A percentile compares a stretch with the other conserved stretches of the same genome.
phyloP scores from a whole-genome alignment of 1,139 yeast genomes.

The Pichia cactophila region DNA sequence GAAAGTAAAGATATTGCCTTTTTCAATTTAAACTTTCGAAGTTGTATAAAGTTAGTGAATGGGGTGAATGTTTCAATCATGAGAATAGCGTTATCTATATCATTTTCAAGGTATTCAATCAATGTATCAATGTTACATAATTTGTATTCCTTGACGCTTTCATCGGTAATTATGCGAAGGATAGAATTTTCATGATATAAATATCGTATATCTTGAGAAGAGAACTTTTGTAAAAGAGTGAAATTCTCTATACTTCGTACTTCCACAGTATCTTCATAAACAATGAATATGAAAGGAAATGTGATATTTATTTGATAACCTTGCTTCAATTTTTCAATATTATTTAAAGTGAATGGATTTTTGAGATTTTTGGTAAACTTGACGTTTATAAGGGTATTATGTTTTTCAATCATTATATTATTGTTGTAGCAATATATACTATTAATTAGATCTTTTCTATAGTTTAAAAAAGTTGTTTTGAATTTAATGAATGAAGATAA shows the following conservation, averaged over 20 bases:
- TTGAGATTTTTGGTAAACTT: background rate
- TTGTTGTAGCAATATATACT: background rate
- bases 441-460: constrained; percentile 1
- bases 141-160: background rate
- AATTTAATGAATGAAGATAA: constrained; percentile 2
- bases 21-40: constrained; percentile 39
- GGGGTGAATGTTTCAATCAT: constrained; percentile 31
- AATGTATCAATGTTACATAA: constrained; percentile 22
- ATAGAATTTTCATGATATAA: constrained; percentile 11
- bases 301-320: constrained; percentile 32
- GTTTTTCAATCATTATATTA: constrained; percentile 1
- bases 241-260: constrained; percentile 40
- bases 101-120: constrained; percentile 31
- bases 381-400: constrained; percentile 3
- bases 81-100: constrained; percentile 36
- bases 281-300: constrained; percentile 41
- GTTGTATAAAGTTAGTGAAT: constrained; percentile 25
- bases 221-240: constrained; percentile 34
- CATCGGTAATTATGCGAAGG: background rate
- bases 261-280: constrained; percentile 35
- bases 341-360: background rate
- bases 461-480: constrained; percentile 3
- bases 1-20: constrained; percentile 34
- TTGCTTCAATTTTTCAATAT: background rate
- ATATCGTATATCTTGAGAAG: constrained; percentile 26